Evolutionary conservation across 2,329 filamentous ascomycete species (phyloP), one percentile per base, ranked within the genome.

Genomic region (Aspergillus awamori): DNA sequence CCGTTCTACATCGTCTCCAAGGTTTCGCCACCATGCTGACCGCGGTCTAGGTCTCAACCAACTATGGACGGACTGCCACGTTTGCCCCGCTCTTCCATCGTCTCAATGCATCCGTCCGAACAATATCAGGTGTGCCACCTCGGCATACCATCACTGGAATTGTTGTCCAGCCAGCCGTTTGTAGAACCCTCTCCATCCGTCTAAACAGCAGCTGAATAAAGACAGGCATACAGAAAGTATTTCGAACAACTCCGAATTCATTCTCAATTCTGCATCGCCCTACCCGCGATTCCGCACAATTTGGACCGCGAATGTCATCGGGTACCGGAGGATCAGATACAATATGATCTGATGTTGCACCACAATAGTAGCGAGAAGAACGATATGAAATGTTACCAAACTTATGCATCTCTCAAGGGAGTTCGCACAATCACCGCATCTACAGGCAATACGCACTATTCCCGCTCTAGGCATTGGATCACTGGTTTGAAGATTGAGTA

Each of bases 281-380:
- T 30, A 11, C 24, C 26, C 17, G 43, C 33, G 20, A 33, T 13
- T 38, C 52, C 52, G 8, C n/a, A 39, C 51, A 39, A 30, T 36
- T 6, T 51, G 26, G 24, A 59, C 39, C 20, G 4, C 48, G 60
- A 53, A 59, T 57, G 36, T 22, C 56, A 62, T 47, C 43, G 39
- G n/a, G 53, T 22, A 30, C 57, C 56, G 26, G 47, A 59, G 5
- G 45, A 62, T 26, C 43, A 62, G n/a, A 8, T 62, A 15, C 36
- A 13, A 48, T 64, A 60, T 38, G 63, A 62, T 64, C 39, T 59
- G 55, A 3, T 45, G 45, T 51, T 59, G 57, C 38, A 57, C 59
- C 24, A 8, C 33, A 24, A 13, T 36, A 33, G 45, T n/a, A 17
- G 15, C n/a, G 28, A 30, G 4, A 26, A 22, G 4, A 15, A 17